phyloP scores from a whole-genome alignment of 331 rosid genomes.

The Cydonia oblonga region DNA sequence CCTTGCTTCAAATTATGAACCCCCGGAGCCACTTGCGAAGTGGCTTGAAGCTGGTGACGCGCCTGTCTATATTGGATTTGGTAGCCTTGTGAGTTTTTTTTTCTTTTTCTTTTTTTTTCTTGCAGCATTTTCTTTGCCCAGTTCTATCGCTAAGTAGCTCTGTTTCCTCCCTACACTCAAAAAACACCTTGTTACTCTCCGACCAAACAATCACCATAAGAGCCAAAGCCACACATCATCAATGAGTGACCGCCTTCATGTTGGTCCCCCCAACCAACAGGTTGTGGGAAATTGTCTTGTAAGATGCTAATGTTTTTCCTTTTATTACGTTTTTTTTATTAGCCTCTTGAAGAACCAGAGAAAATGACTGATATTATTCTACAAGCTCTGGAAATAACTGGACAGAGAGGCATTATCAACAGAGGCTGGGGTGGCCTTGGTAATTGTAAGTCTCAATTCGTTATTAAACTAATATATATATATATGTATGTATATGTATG shows the following conservation, averaged over 20 bases:
- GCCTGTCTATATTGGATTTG: slow-evolving; percentile 89
- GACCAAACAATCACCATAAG: neutral
- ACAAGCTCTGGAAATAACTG: slow-evolving; percentile 63
- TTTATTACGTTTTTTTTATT: neutral
- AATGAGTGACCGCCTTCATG: neutral
- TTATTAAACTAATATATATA: neutral
- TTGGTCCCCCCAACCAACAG: neutral
- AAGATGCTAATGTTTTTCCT: neutral
- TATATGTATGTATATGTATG: too few species aligned
- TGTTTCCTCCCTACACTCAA: neutral
- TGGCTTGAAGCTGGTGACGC: slow-evolving; percentile 68
- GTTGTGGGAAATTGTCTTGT: neutral
- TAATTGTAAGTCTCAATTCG: slow-evolving; percentile 45
- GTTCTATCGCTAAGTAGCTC: neutral
- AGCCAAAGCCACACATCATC: neutral
- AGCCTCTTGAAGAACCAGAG: slow-evolving; percentile 74
- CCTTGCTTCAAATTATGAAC: slow-evolving; percentile 79
- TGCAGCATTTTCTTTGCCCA: neutral
- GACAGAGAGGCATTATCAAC: slow-evolving; percentile 85
- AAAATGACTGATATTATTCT: slow-evolving; percentile 68
- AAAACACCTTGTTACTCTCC: neutral
- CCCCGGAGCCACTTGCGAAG: slow-evolving; percentile 51
- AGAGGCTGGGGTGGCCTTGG: slow-evolving; percentile 98
- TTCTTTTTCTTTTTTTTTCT: too few species aligned
- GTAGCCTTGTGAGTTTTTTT: slow-evolving; percentile 80